A percentile compares a stretch with the other conserved stretches of the same genome.
Evolutionary conservation across 2,329 filamentous ascomycete genomes (phyloP).

Genomic region (Dothideomycetes sp.): DNA sequence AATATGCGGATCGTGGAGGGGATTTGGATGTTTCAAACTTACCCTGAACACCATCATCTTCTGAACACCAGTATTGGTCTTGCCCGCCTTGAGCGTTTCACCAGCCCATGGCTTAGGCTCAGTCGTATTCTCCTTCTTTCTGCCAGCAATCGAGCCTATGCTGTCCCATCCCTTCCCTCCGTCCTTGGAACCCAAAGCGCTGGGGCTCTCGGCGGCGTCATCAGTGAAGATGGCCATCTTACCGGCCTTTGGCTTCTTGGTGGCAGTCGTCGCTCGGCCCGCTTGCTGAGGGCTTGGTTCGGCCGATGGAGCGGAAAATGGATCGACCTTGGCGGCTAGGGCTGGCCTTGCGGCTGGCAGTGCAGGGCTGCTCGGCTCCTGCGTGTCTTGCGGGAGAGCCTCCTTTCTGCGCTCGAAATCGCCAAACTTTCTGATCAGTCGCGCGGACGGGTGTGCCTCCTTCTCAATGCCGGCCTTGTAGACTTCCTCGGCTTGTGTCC

Average conservation of each 20-base stretch:
- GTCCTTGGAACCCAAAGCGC: constrained; percentile 32
- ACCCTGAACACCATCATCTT: constrained; percentile 97
- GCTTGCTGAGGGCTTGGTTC: constrained; percentile 56
- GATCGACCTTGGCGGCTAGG: constrained; percentile 74
- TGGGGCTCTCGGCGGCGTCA: constrained; percentile 17
- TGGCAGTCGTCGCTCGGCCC: constrained; percentile 27
- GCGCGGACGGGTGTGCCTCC: constrained; percentile 70
- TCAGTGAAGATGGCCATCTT: constrained; percentile 93
- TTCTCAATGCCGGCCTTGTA: constrained; percentile 82
- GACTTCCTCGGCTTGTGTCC: constrained; percentile 87
- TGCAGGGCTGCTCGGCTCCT: constrained; percentile 73
- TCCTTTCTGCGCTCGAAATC: constrained; percentile 78
- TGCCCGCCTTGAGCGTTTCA: constrained; percentile 78
- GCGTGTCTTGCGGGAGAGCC: constrained; percentile 48
- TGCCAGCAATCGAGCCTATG: constrained; percentile 74
- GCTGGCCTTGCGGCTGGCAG: constrained; percentile 74
- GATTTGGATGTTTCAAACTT: constrained; percentile 37
- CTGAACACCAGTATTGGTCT: constrained; percentile 61
- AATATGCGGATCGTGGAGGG: constrained; percentile 17
- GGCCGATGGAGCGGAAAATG: constrained; percentile 53
- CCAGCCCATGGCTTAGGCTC: constrained; percentile 86
- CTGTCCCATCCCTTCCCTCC: constrained; percentile 73
- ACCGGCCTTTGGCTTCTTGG: constrained; percentile 55
- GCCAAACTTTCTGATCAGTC: constrained; percentile 77
- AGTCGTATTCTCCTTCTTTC: constrained; percentile 86